These are phyloP conservation scores for Corymbia maculata DNA, from an alignment of 345 rosid genomes.

Conservation along the genomic window DNA sequence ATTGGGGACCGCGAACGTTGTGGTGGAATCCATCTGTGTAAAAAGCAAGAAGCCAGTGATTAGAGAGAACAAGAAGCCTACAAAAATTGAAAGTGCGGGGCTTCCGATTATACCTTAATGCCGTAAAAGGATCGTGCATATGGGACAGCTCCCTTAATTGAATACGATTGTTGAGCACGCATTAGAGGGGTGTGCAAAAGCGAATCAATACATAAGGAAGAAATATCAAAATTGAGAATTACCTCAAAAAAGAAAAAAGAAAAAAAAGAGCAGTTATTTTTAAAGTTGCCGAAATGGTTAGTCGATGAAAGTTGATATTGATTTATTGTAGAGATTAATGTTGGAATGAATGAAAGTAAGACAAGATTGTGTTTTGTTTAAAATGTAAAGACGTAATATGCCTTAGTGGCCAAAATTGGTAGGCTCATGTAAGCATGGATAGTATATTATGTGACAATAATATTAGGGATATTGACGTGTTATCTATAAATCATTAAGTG, in stretches of 20 bases:
- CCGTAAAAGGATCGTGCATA: neutral
- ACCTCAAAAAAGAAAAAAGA: too few relatives aligned
- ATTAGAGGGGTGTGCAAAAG: neutral
- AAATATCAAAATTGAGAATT: neutral
- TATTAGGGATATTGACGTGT: neutral
- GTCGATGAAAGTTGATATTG: neutral
- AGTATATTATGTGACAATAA: neutral
- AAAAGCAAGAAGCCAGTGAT: neutral
- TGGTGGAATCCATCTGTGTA: neutral
- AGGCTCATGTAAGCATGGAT: neutral
- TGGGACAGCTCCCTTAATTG: neutral
- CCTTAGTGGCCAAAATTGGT: neutral
- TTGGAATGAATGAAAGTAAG: too few relatives aligned
- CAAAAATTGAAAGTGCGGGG: neutral
- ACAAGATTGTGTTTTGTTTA: too few relatives aligned
- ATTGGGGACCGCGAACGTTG: neutral
- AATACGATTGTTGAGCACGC: neutral
- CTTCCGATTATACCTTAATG: neutral
- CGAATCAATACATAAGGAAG: neutral
- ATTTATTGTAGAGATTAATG: too few relatives aligned
- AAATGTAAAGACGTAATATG: too few relatives aligned
- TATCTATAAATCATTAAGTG: neutral
- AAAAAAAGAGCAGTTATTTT: too few relatives aligned
- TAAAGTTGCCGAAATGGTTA: neutral
- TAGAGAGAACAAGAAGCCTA: neutral